Evolutionary conservation across 148 eudicot species (phyloP), one percentile per base, ranked within the genome.

Genomic region (Fagopyrum homotropicum): DNA sequence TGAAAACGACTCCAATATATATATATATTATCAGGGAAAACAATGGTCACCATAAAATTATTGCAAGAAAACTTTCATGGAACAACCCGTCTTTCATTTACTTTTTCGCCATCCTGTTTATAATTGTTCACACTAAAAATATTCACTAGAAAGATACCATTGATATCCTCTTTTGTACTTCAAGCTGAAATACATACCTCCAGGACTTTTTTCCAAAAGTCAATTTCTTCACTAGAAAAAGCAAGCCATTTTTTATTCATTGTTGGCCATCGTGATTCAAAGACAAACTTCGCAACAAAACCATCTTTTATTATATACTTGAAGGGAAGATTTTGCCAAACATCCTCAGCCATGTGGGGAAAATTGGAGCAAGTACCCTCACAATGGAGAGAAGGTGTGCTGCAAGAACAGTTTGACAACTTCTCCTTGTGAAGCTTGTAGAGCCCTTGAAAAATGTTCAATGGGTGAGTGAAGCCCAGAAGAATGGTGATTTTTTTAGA

Each of bases 271-370:
- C 87, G 77, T n/a, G 96, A 88, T 80, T 94, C 96, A 50, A 94
- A 91, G 75, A 92, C 91, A 80, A 80, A 92, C 77, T 79, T 77
- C 10, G 93, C 89, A 51, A 72, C 55, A 44, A 85, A 80, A 54
- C 91, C 96, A 77, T 92, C 96, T 81, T 88, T 87, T 51, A 81
- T 63, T 43, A 82, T 80, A 79, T 85, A 81, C 45, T 88, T 80
- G 61, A 95, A 92, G 49, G 98, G 96, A 73, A 95, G 91, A 72
- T 90, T 84, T 85, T 90, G 97, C 98, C 98, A 92, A 6, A 85
- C 96, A 84, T 95, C 98, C 82, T 95, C 98, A 5, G 97, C 90
- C 82, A 95, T 82, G 87, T 95, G 98, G 66, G 98, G 98, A 81
- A 95, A 73, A 95, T 95, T 57, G 97, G 98, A 78, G 98, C 93